Base-by-base conservation (phyloP, 139 green algal species). In the Ostreobium quekettii region DNA sequence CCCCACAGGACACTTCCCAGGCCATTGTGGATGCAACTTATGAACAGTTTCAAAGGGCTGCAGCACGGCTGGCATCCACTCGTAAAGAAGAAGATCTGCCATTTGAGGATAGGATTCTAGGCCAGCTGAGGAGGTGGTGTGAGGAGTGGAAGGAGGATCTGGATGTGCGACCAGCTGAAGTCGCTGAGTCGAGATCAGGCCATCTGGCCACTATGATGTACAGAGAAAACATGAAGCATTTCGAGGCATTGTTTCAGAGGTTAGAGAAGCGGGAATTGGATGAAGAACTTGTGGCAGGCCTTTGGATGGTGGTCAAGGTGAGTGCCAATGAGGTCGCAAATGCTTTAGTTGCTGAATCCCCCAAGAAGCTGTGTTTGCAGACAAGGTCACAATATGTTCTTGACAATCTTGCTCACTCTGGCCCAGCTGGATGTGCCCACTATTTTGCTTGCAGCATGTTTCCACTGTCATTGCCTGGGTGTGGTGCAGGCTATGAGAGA, bases 81-180 rank as follows among this genome's bases (percentile, higher is more conserved):
- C 81, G 76, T 0, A 75, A 75, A 33, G 84, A 93, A 65, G 82
- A 88, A 68, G 37, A 70, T 0, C 78, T 93, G 79, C 53, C 64
- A 0, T 57, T 87, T 26, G 90, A 96, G 71, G 82, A 96, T 57
- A 74, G 79, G 22, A 83, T 95, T 28, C 36, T 48, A 1, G 80
- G 78, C 49, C 73, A 64, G 46, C 32, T 91, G 60, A 63, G 76
- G 49, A 35, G 28, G 38, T 89, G 77, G 78, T 77, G 70, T 36
- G 59, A 80, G 48, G 91, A 96, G 70, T 99, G 93, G 93, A 83
- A 91, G 71, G 78, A 80, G 3, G 93, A 99, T 48, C 67, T 99
- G 62, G 90, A 96, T 26, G 69, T 56, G 24, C 79, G 85, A 11
- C 65, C 73, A 15, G 74, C 85, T n/a, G 79, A 77, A 39, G 78